These are phyloP conservation scores for Xylariales sp. DNA, from an alignment of 2,329 filamentous ascomycete species.

Conservation along the genomic window DNA sequence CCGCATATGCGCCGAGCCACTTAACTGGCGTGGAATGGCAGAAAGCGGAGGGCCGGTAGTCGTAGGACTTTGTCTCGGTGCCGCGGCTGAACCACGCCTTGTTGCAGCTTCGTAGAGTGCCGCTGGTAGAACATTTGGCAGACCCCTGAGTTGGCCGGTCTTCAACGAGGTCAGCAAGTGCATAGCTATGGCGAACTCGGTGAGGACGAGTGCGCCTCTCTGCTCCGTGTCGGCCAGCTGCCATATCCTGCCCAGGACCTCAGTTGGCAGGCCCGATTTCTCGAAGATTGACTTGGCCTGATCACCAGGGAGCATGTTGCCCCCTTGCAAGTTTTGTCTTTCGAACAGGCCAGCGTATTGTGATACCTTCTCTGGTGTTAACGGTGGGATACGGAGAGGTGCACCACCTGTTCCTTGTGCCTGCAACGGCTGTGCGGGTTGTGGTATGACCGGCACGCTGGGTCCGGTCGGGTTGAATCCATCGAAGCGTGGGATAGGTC, in stretches of 20 bases:
- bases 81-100: conserved; percentile 55
- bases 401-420: conserved; percentile 57
- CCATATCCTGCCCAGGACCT: conserved; percentile 93
- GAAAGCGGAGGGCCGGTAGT: conserved; percentile 53
- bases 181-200: conserved; percentile 98
- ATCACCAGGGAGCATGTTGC: conserved; percentile 71
- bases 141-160: conserved; percentile 69
- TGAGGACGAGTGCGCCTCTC: conserved; percentile 76
- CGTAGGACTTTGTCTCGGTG: conserved; percentile 45
- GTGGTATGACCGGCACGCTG: conserved; percentile 43
- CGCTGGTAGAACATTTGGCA: conserved; percentile 77
- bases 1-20: conserved; percentile 61
- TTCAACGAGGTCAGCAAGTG: conserved; percentile 91
- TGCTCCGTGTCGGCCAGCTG: conserved; percentile 91
- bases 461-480: conserved; percentile 50
- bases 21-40: conserved; percentile 79
- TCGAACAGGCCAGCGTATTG: conserved; percentile 92
- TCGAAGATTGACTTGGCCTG: conserved; percentile 93
- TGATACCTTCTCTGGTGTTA: conserved; percentile 81
- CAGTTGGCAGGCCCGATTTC: conserved; percentile 83
- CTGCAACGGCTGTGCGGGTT: conserved; percentile 42
- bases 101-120: conserved; percentile 88
- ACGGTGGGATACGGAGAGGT: conserved; percentile 79
- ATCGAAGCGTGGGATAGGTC: conserved; percentile 89
- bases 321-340: conserved; percentile 73